Conservation (phyloP, 148 eudicot genomes). For the Rhododendron simsii region DNA sequence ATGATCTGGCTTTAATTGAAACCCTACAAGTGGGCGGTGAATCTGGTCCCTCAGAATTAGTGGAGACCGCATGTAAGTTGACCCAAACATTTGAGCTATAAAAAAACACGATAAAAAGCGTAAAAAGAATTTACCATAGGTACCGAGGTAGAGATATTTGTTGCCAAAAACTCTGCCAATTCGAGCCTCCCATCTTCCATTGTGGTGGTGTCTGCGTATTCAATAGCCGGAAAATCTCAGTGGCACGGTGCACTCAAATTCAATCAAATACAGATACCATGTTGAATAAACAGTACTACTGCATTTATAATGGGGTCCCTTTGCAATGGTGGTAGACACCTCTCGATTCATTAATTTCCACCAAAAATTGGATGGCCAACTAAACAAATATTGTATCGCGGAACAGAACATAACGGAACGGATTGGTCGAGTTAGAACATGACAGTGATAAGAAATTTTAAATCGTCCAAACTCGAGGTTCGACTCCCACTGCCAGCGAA, state of each 20-base stretch:
- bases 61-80: no score
- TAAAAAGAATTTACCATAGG: slow-evolving; percentile 45
- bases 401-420: no score
- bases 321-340: neutral
- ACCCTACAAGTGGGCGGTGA: neutral
- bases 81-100: neutral
- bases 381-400: no score
- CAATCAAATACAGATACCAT: neutral
- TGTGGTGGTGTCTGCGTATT: slow-evolving; percentile 72
- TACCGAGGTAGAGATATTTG: slow-evolving; percentile 89
- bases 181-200: slow-evolving; percentile 98
- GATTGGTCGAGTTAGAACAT: no score
- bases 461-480: neutral
- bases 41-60: neutral
- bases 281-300: neutral
- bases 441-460: no score
- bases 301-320: neutral
- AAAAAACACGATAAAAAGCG: no score
- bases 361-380: neutral
- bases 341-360: neutral
- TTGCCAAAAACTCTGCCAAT: slow-evolving; percentile 92
- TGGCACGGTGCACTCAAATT: no score
- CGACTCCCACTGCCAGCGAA: no score
- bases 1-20: neutral
- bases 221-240: slow-evolving; percentile 6